A percentile compares a stretch with the other conserved stretches of the same genome.
Evolutionary conservation across 2,329 filamentous ascomycete species (phyloP).

Genomic region (Aspergillus chevalieri): DNA sequence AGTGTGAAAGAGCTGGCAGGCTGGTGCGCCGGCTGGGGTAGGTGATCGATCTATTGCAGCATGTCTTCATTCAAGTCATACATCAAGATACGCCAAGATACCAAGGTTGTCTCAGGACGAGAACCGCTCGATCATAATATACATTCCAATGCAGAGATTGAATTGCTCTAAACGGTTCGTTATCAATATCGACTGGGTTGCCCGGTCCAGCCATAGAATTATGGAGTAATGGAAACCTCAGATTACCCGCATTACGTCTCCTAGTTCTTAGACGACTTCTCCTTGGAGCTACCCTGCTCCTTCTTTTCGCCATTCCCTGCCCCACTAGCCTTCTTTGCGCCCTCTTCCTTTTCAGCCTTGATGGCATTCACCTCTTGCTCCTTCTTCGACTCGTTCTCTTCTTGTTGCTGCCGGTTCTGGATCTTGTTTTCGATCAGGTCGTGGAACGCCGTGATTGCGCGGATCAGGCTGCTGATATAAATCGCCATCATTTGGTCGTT

Average conservation of each 20-base stretch:
- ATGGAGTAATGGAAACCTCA: background rate
- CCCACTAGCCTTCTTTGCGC: conserved; percentile 47
- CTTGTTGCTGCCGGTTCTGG: conserved; percentile 93
- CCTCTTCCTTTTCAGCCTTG: conserved; percentile 55
- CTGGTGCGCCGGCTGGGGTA: conserved; percentile 50
- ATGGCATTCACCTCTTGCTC: conserved; percentile 60
- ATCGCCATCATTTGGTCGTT: conserved; percentile 99
- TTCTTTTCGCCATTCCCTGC: conserved; percentile 50
- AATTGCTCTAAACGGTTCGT: conserved; percentile 20
- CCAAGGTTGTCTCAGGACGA: too few species aligned
- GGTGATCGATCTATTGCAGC: conserved; percentile 14
- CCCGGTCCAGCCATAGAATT: background rate
- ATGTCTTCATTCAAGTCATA: too few species aligned
- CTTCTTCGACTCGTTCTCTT: conserved; percentile 83
- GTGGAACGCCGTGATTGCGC: conserved; percentile 97
- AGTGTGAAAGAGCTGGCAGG: conserved; percentile 66
- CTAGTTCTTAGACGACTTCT: conserved; percentile 54
- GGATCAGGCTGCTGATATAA: conserved; percentile 92
- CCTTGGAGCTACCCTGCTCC: conserved; percentile 51
- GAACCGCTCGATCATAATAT: conserved; percentile 15
- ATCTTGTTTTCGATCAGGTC: conserved; percentile 99
- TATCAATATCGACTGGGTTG: background rate
- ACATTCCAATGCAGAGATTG: conserved; percentile 19
- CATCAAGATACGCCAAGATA: too few species aligned
- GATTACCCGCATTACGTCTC: conserved; percentile 4